Base-by-base conservation (phyloP, 306 rosid genomes). In the Prunus armeniaca region DNA sequence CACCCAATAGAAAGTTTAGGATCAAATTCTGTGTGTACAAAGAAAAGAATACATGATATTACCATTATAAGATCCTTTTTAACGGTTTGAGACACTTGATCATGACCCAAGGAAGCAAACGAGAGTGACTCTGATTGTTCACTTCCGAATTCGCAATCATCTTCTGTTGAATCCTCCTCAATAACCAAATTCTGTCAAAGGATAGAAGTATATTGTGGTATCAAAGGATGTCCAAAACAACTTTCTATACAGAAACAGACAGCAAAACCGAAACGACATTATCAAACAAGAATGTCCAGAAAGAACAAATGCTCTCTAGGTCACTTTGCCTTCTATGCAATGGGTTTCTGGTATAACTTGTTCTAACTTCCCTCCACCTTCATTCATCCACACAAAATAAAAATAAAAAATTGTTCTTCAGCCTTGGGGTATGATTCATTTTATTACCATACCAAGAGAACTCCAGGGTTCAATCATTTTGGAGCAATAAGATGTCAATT, bases 11-110 rank as follows among this genome's bases (percentile, higher is more conserved):
- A 49, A 60, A 58, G 50, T 27, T 9, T 19, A 72, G 56, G 74
- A 76, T 47, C 71, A 27, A 27, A 72, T 52, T 71, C 58, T 72
- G 57, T 2, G 51, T 30, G 73, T 25, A 73, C 68, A 54, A 50
- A 22, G 63, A 60, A 56, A 75, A 70, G 74, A 22, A 58, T 19
- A 64, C 14, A 78, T 25, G 61, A 76, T 51, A 74, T 51, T 85
- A 94, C 98, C 96, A 94, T 80, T 60, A 94, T 71, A 80, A 92
- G 80, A 80, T 92, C 98, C 87, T 73, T 88, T 79, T 87, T 85
- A 78, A 80, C 76, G 46, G 76, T 85, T 80, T 87, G 91, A 81
- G 91, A 84, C 70, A 74, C 84, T 73, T 83, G 93, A 61, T 78
- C 86, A 78, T 74, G 80, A 79, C 76, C 77, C 76, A 86, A 71